These are phyloP conservation scores for Coccomyxa sp. DNA, from an alignment of 139 green algal genomes.

Conservation along the genomic window DNA sequence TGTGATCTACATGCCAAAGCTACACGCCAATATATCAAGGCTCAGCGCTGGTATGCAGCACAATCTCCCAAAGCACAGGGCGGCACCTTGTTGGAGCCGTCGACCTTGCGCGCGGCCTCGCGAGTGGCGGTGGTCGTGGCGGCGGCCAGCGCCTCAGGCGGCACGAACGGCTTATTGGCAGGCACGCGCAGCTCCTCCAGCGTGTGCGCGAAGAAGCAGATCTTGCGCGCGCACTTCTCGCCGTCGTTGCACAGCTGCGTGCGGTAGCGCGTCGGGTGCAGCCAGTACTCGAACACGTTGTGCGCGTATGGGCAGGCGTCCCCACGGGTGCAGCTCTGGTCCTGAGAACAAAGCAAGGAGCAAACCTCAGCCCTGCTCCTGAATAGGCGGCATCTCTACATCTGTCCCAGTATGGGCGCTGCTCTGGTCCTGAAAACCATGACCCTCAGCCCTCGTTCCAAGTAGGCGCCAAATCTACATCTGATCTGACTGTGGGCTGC, in stretches of 20 bases:
- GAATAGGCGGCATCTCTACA: not conserved
- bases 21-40: too few species aligned
- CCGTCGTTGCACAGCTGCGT: slow-evolving; percentile 93
- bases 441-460: not conserved
- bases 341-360: slow-evolving; percentile 29
- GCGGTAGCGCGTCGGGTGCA: slow-evolving; percentile 82
- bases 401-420: not conserved
- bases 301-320: slow-evolving; percentile 80
- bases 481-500: too few species aligned
- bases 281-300: slow-evolving; percentile 92
- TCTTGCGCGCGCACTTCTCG: slow-evolving; percentile 59
- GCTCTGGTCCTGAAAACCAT: not conserved
- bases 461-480: too few species aligned
- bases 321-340: slow-evolving; percentile 58
- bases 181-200: slow-evolving; percentile 73
- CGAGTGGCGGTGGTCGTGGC: slow-evolving; percentile 12
- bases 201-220: slow-evolving; percentile 94
- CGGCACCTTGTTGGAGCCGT: not conserved
- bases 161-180: slow-evolving; percentile 48
- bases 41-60: too few species aligned
- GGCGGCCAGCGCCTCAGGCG: slow-evolving; percentile 36
- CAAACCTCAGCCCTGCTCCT: not conserved
- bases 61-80: too few species aligned
- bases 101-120: not conserved
- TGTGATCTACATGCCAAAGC: too few species aligned